A percentile compares a stretch with the other conserved stretches of the same genome.
phyloP scores from a whole-genome alignment of 768 basidiomycete genomes.

The Trametes punicea region DNA sequence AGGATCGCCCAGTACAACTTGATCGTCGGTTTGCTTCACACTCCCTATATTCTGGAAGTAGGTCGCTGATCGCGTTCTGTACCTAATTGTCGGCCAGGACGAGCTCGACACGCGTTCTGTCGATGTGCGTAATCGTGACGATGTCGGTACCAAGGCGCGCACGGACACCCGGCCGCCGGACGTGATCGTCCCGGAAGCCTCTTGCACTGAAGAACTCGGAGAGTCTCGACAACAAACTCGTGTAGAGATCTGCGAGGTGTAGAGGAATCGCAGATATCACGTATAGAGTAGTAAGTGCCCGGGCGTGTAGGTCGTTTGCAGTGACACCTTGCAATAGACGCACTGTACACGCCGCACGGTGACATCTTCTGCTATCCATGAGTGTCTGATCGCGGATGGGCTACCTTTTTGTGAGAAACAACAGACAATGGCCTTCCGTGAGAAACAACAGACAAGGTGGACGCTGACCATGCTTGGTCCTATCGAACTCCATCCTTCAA shows the following conservation, averaged over 20 bases:
- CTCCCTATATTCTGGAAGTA: neutral
- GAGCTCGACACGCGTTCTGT: conserved; percentile 85
- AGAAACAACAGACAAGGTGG: too few species aligned
- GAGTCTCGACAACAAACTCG: conserved; percentile 51
- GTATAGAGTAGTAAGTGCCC: too few species aligned
- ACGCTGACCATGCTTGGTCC: too few species aligned
- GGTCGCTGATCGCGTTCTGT: neutral
- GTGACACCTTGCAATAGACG: too few species aligned
- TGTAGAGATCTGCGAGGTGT: neutral
- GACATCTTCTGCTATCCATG: too few species aligned
- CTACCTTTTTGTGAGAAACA: too few species aligned
- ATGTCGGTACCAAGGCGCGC: conserved; percentile 80
- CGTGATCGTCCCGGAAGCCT: conserved; percentile 65
- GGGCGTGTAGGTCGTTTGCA: too few species aligned
- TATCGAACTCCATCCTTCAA: too few species aligned
- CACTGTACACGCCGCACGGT: too few species aligned
- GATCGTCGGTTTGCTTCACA: conserved; percentile 65
- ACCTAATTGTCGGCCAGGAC: conserved; percentile 88
- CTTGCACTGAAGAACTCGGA: conserved; percentile 62
- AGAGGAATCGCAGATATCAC: too few species aligned
- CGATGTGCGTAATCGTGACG: conserved; percentile 94
- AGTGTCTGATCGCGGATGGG: too few species aligned
- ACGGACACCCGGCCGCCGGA: conserved; percentile 73
- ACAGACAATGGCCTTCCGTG: too few species aligned
- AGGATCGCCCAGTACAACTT: conserved; percentile 98